Conservation (phyloP, 2,329 filamentous ascomycete species). For the Aspergillus carbonarius region DNA sequence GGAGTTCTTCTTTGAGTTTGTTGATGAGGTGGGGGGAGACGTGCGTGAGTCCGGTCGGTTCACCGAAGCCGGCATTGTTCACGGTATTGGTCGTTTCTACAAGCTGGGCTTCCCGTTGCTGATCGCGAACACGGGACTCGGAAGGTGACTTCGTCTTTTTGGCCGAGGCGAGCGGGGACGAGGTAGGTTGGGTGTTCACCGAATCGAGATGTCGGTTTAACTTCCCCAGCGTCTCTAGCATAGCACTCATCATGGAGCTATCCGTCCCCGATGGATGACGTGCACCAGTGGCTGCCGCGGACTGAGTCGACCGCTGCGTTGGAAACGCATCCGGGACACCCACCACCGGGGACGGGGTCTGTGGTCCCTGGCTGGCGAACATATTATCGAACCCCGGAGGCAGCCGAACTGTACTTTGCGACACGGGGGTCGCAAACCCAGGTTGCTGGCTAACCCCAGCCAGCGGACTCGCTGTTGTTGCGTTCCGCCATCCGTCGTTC, state of each 20-base stretch:
- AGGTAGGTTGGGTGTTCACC: slow-evolving; percentile 18
- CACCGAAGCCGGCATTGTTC: background rate
- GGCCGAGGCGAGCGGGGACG: slow-evolving; percentile 26
- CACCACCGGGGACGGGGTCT: background rate
- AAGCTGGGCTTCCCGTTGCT: background rate
- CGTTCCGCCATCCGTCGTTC: slow-evolving; percentile 7
- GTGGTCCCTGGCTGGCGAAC: slow-evolving; percentile 29
- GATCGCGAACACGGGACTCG: slow-evolving; percentile 1
- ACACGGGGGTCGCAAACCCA: slow-evolving; percentile 4
- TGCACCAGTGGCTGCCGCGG: background rate
- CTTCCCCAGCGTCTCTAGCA: slow-evolving; percentile 38
- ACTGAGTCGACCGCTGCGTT: background rate
- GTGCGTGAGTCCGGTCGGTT: background rate
- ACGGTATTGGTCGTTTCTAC: background rate
- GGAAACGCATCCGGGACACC: background rate
- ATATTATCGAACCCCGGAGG: slow-evolving; percentile 43
- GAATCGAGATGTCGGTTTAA: slow-evolving; percentile 39
- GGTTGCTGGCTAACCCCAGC: slow-evolving; percentile 3
- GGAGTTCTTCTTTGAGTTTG: slow-evolving; percentile 34
- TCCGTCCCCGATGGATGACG: slow-evolving; percentile 3
- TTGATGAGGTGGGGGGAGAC: slow-evolving; percentile 15
- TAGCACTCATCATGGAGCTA: slow-evolving; percentile 29
- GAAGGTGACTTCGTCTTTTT: slow-evolving; percentile 14
- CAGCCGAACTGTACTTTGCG: slow-evolving; percentile 27
- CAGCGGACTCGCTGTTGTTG: slow-evolving; percentile 1